Evolutionary conservation across 192 early-diverging fungal genomes (phyloP), one percentile per base, ranked within the genome.

Genomic region (Linderina pennispora): DNA sequence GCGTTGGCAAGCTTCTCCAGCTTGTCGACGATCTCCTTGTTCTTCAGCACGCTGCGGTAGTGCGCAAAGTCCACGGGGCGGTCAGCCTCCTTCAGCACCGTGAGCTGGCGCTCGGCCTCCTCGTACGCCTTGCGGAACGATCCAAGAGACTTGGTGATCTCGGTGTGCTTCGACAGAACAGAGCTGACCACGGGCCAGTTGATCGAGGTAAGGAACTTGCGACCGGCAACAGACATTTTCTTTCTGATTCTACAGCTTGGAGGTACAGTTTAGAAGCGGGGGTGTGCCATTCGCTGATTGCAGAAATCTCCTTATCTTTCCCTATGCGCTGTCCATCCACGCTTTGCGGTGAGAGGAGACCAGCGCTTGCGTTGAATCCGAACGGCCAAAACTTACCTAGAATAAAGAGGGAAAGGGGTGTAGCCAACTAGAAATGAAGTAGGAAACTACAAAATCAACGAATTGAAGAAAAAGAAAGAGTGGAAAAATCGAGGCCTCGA

Each of bases 51-150:
- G 36, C 68, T 73, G 42, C 87, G 80, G 79, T 94, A 98, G 67
- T 81, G 73, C 9, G 77, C 86, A 75, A 97, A 97, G 77, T 97
- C 86, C 39, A 98, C 76, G 36, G 81, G 52, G 43, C 83, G 80
- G 52, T 78, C 75, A 35, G 89, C 86, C 57, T 92, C 88, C 59
- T 84, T 77, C 37, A 98, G 82, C 61, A 90, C 88, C 24, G 59
- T 36, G 36, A 97, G 77, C 49, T 82, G 67, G 62, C 92, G 87
- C 53, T 79, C 80, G 36, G 93, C 86, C 70, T 94, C 93, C 18
- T 86, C 84, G 67, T 94, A 92, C 62, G 92, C 85, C 62, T 94
- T 88, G 57, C 94, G 92, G 89, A 98, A 98, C 14, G 88, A 82
- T 51, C 70, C 71, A 40, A 98, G 63, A 21, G 88, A 74, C 41